phyloP scores from a whole-genome alignment of 2,329 filamentous ascomycete species.

The Ceratocystis smalleyi region DNA sequence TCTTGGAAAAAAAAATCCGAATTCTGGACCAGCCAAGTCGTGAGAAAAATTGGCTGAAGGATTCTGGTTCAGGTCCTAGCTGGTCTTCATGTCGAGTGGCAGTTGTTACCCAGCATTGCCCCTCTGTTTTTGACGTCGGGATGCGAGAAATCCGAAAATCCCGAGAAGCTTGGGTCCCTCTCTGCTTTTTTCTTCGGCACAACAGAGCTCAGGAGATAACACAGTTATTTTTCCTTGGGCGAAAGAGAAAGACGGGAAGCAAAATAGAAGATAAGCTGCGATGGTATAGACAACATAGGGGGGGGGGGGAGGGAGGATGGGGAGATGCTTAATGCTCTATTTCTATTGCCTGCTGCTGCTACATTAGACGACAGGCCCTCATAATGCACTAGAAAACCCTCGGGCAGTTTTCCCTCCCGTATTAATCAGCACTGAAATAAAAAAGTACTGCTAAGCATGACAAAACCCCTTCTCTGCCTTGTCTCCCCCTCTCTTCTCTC shows the following conservation, averaged over 20 bases:
- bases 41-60: too few species aligned
- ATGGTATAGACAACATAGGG: not conserved
- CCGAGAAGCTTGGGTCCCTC: not conserved
- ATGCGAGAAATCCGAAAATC: constrained; percentile 3
- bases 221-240: not conserved
- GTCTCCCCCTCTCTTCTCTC: not conserved
- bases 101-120: too few species aligned
- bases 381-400: not conserved
- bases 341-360: not conserved
- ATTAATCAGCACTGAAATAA: too few species aligned
- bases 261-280: not conserved
- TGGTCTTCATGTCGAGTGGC: too few species aligned
- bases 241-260: not conserved
- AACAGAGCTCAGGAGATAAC: not conserved
- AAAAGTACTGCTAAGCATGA: not conserved
- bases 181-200: not conserved
- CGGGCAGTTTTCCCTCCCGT: not conserved
- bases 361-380: not conserved
- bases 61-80: too few species aligned
- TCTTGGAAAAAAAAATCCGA: too few species aligned
- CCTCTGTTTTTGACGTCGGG: not conserved
- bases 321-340: not conserved
- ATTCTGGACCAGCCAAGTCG: too few species aligned
- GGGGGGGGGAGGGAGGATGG: not conserved
- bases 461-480: not conserved